Conservation (phyloP, 768 basidiomycete species). For the Pleurotus cornucopiae region DNA sequence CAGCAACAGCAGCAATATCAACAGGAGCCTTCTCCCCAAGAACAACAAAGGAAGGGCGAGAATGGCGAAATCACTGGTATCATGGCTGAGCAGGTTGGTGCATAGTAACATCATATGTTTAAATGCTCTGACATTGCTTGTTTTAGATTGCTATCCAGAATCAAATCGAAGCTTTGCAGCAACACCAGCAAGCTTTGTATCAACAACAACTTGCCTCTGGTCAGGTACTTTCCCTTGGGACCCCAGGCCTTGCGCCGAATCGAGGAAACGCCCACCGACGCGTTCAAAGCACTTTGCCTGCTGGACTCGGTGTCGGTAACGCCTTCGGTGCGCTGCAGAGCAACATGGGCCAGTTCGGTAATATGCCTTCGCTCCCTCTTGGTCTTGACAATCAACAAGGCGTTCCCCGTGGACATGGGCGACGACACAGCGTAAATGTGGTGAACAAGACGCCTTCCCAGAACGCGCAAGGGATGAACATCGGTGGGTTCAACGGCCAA, state of each 20-base stretch:
- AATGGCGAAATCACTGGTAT: slow-evolving; percentile 80
- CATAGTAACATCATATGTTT: slow-evolving; percentile 5
- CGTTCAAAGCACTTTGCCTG: slow-evolving; percentile 81
- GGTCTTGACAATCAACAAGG: slow-evolving; percentile 64
- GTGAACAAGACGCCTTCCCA: slow-evolving; percentile 68
- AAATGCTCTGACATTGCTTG: slow-evolving; percentile 5
- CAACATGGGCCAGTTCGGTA: slow-evolving; percentile 68
- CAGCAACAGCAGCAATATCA: slow-evolving; percentile 20
- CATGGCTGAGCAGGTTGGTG: slow-evolving; percentile 94
- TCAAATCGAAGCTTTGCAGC: slow-evolving; percentile 87
- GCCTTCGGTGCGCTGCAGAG: slow-evolving; percentile 43
- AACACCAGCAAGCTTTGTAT: slow-evolving; percentile 86
- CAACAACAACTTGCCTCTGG: slow-evolving; percentile 89
- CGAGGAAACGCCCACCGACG: slow-evolving; percentile 64
- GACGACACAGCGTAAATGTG: slow-evolving; percentile 89
- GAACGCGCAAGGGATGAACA: slow-evolving; percentile 38
- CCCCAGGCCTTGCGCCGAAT: slow-evolving; percentile 65
- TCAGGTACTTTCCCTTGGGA: slow-evolving; percentile 77
- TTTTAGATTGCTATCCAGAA: slow-evolving; percentile 79
- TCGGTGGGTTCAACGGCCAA: slow-evolving; percentile 41
- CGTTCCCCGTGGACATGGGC: slow-evolving; percentile 79
- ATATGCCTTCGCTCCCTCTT: slow-evolving; percentile 44
- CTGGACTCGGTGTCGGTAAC: slow-evolving; percentile 33
- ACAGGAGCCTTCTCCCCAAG: slow-evolving; percentile 23
- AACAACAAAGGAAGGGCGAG: slow-evolving; percentile 54